Conservation (phyloP, 495 filamentous ascomycete genomes). For the Xylaria castorea region DNA sequence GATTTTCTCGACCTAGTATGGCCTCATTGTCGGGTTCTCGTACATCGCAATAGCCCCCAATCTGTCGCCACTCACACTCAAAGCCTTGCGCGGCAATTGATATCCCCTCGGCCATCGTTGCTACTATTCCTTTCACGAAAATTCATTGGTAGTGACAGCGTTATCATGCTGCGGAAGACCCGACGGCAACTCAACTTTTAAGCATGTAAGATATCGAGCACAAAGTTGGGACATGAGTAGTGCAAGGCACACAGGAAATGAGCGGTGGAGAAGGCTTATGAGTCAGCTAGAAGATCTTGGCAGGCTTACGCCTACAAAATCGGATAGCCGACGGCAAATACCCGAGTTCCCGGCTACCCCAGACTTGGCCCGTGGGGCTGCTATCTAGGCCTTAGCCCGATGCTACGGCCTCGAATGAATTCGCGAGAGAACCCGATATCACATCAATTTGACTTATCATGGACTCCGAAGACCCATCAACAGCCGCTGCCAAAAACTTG, state of each 20-base stretch:
- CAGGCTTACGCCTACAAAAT: background rate
- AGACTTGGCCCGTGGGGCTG: background rate
- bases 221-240: background rate
- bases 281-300: slow-evolving; percentile 17
- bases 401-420: background rate
- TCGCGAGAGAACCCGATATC: background rate
- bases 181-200: slow-evolving; percentile 11
- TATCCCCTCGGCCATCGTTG: slow-evolving; percentile 13
- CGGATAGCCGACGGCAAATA: slow-evolving; percentile 17
- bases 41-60: background rate
- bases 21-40: background rate
- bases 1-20: background rate
- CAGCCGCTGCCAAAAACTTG: slow-evolving; percentile 35
- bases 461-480: slow-evolving; percentile 13
- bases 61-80: background rate
- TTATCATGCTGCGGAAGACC: background rate
- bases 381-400: background rate
- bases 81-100: slow-evolving; percentile 11
- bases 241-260: background rate
- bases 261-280: background rate
- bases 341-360: slow-evolving; percentile 15
- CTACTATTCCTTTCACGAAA: background rate
- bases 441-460: slow-evolving; percentile 2
- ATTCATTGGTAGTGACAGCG: background rate
- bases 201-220: background rate